These are phyloP conservation scores for Poterioochromonas sp. DNA, from an alignment of 352 stramenopile species.

Conservation along the genomic window DNA sequence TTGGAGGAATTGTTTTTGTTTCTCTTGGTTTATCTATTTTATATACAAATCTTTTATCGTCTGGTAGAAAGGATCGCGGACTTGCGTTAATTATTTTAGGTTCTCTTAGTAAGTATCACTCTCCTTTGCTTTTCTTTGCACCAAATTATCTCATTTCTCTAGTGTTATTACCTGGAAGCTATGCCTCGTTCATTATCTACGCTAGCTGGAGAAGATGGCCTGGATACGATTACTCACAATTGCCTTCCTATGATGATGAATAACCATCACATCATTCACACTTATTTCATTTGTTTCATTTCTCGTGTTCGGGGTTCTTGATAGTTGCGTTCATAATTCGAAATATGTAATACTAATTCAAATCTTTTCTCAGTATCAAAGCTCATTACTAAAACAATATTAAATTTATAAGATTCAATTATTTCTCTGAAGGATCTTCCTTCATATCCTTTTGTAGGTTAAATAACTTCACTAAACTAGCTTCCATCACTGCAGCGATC, in stretches of 20 bases:
- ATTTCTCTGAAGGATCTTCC: too few species aligned
- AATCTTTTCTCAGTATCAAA: too few species aligned
- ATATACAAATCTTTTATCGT: background rate
- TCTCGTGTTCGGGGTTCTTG: too few species aligned
- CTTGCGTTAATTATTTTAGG: background rate
- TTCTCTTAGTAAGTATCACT: background rate
- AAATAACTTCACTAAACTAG: too few species aligned
- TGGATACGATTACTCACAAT: constrained; percentile 1
- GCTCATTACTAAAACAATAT: too few species aligned
- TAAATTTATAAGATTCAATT: too few species aligned
- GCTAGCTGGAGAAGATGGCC: background rate
- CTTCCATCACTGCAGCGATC: too few species aligned
- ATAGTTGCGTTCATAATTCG: too few species aligned
- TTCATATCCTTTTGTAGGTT: too few species aligned
- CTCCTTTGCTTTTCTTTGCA: background rate
- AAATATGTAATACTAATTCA: too few species aligned
- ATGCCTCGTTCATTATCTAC: constrained; percentile 13
- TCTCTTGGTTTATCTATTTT: background rate
- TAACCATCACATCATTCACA: too few species aligned
- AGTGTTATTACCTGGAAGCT: constrained; percentile 31
- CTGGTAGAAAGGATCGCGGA: constrained; percentile 7
- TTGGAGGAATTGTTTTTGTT: background rate
- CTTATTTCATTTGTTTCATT: too few species aligned
- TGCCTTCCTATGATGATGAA: constrained; percentile 23
- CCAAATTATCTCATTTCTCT: background rate